These are phyloP conservation scores for Calonectria pseudoreteaudii DNA, from an alignment of 2,329 filamentous ascomycete genomes.

Conservation along the genomic window DNA sequence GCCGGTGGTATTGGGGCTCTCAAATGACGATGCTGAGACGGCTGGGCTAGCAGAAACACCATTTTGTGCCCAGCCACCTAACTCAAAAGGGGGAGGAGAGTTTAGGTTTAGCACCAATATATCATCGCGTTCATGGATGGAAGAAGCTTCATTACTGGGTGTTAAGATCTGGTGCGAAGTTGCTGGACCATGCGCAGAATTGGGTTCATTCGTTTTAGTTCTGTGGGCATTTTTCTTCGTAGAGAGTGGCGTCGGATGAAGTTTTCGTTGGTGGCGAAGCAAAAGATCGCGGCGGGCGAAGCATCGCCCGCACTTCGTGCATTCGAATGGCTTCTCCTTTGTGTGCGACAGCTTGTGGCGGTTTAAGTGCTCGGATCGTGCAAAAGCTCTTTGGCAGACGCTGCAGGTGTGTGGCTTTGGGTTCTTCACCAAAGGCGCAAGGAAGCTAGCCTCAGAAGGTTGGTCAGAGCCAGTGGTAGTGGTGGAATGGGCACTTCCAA, in stretches of 20 bases:
- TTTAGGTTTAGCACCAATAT: background rate
- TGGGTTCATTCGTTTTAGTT: background rate
- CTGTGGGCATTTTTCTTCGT: background rate
- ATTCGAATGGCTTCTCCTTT: constrained; percentile 99
- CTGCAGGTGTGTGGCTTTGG: constrained; percentile 93
- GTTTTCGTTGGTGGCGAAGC: constrained; percentile 96
- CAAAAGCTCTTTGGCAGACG: constrained; percentile 93
- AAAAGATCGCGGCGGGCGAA: constrained; percentile 94
- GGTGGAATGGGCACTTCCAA: constrained; percentile 47
- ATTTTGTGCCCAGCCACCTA: background rate
- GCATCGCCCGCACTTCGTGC: constrained; percentile 91
- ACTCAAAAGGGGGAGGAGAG: background rate
- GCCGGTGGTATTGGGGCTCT: background rate
- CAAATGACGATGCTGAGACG: background rate
- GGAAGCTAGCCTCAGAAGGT: constrained; percentile 62
- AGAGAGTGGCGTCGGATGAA: constrained; percentile 83
- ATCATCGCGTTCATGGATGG: background rate
- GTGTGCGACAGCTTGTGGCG: constrained; percentile 98
- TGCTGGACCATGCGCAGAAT: background rate
- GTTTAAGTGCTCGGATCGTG: constrained; percentile 94
- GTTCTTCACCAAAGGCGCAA: constrained; percentile 95
- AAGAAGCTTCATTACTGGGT: background rate
- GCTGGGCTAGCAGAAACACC: background rate
- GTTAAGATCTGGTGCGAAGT: background rate
- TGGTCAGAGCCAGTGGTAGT: constrained; percentile 65